These are phyloP conservation scores for Harringtonia aguacate DNA, from an alignment of 2,329 filamentous ascomycete species.

Conservation along the genomic window DNA sequence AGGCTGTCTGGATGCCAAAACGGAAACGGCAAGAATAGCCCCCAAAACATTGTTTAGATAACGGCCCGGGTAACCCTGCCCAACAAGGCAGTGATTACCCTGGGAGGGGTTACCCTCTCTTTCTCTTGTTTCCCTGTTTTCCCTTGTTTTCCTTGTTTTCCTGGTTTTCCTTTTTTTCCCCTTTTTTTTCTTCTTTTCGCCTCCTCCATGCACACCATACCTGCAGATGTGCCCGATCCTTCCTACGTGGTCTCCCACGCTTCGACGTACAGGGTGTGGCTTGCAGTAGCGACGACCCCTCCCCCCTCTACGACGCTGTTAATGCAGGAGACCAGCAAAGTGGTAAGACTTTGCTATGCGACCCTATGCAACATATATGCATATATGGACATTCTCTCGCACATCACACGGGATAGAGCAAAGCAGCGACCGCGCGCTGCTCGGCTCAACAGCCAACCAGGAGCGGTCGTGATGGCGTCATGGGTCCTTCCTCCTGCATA, in stretches of 20 bases:
- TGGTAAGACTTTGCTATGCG: no score
- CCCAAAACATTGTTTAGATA: no score
- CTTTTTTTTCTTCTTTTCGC: not conserved
- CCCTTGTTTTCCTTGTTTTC: not conserved
- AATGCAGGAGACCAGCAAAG: no score
- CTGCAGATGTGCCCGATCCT: slow-evolving; percentile 9
- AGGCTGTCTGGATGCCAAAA: no score
- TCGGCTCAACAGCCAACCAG: not conserved
- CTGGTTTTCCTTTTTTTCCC: not conserved
- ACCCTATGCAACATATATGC: no score
- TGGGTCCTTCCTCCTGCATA: not conserved
- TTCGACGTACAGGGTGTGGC: not conserved
- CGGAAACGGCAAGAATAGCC: no score
- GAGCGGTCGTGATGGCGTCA: not conserved
- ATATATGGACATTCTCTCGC: no score
- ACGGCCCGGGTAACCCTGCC: no score
- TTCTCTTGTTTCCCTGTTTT: not conserved
- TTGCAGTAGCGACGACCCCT: not conserved
- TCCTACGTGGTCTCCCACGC: no score
- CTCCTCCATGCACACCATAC: slow-evolving; percentile 4
- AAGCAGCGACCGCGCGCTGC: no score
- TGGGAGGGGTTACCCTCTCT: not conserved
- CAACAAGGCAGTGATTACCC: not conserved
- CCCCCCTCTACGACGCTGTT: no score
- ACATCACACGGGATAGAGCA: no score